Evolutionary conservation across 805 yeast species (phyloP).

Genomic region (Suhomyces sp.): DNA sequence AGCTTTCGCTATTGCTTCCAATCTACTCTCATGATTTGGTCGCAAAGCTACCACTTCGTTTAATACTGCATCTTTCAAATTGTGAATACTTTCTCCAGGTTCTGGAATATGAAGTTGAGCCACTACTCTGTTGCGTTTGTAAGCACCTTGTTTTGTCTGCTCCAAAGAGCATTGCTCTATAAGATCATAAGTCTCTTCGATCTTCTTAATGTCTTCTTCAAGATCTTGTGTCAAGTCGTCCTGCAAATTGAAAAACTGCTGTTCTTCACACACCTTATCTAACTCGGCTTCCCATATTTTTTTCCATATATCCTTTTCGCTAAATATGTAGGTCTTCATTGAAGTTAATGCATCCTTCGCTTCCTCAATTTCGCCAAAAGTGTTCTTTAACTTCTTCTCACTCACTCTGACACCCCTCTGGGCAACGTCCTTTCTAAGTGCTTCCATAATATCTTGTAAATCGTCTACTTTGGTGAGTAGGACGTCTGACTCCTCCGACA

Average conservation of each 20-base stretch:
- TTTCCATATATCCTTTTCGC: slow-evolving; percentile 84
- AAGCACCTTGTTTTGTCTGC: slow-evolving; percentile 60
- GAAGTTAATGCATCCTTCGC: slow-evolving; percentile 53
- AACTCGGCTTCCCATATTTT: slow-evolving; percentile 89
- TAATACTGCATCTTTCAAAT: slow-evolving; percentile 72
- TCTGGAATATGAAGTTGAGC: slow-evolving; percentile 49
- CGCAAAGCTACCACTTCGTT: slow-evolving; percentile 72
- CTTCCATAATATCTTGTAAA: slow-evolving; percentile 87
- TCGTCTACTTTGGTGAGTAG: slow-evolving; percentile 83
- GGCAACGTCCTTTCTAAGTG: slow-evolving; percentile 85
- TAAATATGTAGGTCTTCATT: slow-evolving; percentile 58
- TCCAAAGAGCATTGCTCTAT: slow-evolving; percentile 81
- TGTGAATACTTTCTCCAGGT: slow-evolving; percentile 61
- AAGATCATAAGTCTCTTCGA: slow-evolving; percentile 75
- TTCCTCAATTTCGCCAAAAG: slow-evolving; percentile 58
- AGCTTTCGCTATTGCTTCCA: slow-evolving; percentile 86
- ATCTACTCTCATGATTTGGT: slow-evolving; percentile 81
- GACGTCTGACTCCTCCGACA: slow-evolving; percentile 73
- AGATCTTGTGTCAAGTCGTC: slow-evolving; percentile 80
- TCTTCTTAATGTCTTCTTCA: slow-evolving; percentile 75
- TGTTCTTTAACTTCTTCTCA: slow-evolving; percentile 64
- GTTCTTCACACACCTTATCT: slow-evolving; percentile 89
- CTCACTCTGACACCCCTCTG: slow-evolving; percentile 83
- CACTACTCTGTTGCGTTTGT: slow-evolving; percentile 34
- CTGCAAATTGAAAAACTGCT: slow-evolving; percentile 85